Percentiles rank a stretch among this genome's conserved stretches.
These are phyloP conservation scores for Tribonema minus DNA, from an alignment of 108 stramenopile species.

Conservation along the genomic window DNA sequence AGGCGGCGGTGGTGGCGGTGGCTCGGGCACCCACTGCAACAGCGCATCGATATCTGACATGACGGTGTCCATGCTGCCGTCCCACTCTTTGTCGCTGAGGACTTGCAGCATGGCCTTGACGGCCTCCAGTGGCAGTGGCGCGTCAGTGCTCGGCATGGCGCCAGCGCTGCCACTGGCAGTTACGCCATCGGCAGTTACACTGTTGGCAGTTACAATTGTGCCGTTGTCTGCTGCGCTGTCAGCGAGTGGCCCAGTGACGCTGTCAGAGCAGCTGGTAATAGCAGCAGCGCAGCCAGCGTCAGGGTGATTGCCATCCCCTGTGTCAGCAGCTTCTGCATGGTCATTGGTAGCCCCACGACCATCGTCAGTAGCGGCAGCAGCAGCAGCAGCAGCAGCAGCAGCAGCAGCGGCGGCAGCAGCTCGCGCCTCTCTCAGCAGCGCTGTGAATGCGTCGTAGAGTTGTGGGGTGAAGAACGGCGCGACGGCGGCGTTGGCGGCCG, in stretches of 20 bases:
- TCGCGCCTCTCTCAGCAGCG: background rate
- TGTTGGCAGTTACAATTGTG: too few species aligned
- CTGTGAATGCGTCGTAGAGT: constrained; percentile 8
- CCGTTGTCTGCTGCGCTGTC: too few species aligned
- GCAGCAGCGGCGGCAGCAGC: background rate
- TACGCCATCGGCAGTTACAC: background rate
- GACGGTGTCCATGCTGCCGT: constrained; percentile 10
- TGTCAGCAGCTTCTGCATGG: too few species aligned
- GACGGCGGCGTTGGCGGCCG: background rate
- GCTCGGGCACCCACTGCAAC: constrained; percentile 5
- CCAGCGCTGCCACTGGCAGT: background rate
- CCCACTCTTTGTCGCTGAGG: constrained; percentile 17
- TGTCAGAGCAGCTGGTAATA: too few species aligned
- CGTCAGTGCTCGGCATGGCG: background rate
- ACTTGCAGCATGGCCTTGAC: constrained; percentile 2
- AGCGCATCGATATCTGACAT: constrained; percentile 2
- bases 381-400: background rate
- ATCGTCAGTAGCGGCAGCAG: too few species aligned
- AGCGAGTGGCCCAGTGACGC: too few species aligned
- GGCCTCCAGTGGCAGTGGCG: background rate
- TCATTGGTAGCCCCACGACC: too few species aligned
- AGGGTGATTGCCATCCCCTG: too few species aligned
- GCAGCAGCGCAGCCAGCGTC: too few species aligned
- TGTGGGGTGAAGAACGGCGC: constrained; percentile 13
- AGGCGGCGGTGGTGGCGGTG: too few species aligned